A percentile compares a stretch with the other conserved stretches of the same genome.
These are phyloP conservation scores for Boletus sp. DNA, from an alignment of 1,284 basidiomycete genomes.

Conservation along the genomic window DNA sequence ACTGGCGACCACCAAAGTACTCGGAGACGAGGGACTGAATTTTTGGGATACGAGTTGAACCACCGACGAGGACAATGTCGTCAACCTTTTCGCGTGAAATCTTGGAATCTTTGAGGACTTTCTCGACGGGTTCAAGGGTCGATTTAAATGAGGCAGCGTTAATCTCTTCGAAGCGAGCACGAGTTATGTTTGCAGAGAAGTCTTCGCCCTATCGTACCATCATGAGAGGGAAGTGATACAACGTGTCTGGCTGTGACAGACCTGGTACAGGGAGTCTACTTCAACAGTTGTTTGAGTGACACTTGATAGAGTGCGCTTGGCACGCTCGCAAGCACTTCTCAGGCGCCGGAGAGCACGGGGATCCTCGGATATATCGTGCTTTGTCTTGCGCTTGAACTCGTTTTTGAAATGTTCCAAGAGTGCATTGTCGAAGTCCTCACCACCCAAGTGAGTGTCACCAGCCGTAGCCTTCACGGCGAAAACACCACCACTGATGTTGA, in stretches of 20 bases:
- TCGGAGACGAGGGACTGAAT: conserved; percentile 98
- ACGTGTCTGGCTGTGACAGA: conserved; percentile 32
- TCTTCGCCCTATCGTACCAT: conserved; percentile 64
- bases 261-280: conserved; percentile 97
- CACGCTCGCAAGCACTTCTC: conserved; percentile 96
- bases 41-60: conserved; percentile 99
- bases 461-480: conserved; percentile 98
- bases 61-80: conserved; percentile 99
- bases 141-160: conserved; percentile 93
- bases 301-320: conserved; percentile 96
- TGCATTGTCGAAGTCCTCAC: conserved; percentile 98
- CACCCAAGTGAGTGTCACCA: conserved; percentile 97
- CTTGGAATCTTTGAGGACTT: conserved; percentile 98
- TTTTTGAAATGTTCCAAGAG: conserved; percentile 97
- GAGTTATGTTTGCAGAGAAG: conserved; percentile 94
- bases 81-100: conserved; percentile 96
- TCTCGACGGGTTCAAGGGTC: conserved; percentile 97
- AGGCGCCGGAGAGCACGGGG: conserved; percentile 94
- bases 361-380: conserved; percentile 95
- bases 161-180: conserved; percentile 99
- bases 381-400: conserved; percentile 98
- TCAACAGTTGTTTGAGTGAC: conserved; percentile 98
- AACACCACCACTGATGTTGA: conserved; percentile 95
- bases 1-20: conserved; percentile 93
- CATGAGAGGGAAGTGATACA: conserved; percentile 12